phyloP scores from a whole-genome alignment of 2,329 filamentous ascomycete genomes.

The Penicillium polonicum region DNA sequence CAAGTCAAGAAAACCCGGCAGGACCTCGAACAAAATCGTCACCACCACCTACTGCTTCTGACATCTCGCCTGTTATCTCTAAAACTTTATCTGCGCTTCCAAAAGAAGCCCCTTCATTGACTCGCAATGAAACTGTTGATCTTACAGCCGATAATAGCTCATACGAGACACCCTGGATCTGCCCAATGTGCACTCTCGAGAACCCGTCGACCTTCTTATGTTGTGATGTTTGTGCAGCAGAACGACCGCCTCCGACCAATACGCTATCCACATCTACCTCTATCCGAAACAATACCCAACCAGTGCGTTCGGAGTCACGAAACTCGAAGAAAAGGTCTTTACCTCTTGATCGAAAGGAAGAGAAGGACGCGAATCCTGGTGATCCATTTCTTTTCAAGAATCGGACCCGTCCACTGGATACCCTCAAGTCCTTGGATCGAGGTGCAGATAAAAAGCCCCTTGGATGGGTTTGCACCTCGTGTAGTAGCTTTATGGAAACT shows the following conservation, averaged over 20 bases:
- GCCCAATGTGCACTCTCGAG: constrained; percentile 60
- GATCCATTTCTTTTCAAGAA: constrained; percentile 31
- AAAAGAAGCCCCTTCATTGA: neutral
- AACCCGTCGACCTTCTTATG: constrained; percentile 60
- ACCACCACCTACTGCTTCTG: constrained; percentile 38
- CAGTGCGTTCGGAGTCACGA: constrained; percentile 7
- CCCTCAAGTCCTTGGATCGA: constrained; percentile 39
- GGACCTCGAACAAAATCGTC: constrained; percentile 44
- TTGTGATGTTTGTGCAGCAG: constrained; percentile 60
- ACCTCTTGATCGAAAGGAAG: constrained; percentile 4
- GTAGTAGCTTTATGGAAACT: constrained; percentile 62
- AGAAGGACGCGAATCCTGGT: constrained; percentile 10
- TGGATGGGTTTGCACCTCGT: constrained; percentile 60
- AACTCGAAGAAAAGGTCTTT: constrained; percentile 26
- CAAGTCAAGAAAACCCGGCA: constrained; percentile 53
- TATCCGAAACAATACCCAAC: neutral
- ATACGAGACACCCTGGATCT: constrained; percentile 54
- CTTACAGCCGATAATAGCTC: constrained; percentile 30
- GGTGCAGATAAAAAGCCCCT: constrained; percentile 49
- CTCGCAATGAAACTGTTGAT: constrained; percentile 12
- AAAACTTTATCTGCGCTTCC: neutral
- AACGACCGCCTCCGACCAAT: constrained; percentile 46
- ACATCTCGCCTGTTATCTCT: constrained; percentile 23
- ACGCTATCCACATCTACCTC: constrained; percentile 10
- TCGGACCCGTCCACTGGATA: constrained; percentile 36